These are phyloP conservation scores for Cladosporium cucumerinum DNA, from an alignment of 2,329 filamentous ascomycete genomes.

Conservation along the genomic window DNA sequence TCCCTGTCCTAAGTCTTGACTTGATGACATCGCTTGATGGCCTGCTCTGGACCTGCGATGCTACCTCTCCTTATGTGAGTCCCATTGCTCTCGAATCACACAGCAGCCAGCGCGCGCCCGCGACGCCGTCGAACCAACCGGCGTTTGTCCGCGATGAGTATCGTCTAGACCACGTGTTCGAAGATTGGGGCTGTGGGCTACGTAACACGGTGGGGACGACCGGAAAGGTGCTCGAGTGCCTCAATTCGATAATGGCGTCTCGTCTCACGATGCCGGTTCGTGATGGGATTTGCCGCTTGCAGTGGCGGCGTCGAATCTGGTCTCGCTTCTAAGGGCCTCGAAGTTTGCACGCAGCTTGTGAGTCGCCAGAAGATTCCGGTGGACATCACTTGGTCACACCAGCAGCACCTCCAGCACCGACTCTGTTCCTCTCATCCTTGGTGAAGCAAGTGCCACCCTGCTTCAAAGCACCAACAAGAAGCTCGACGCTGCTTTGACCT, in stretches of 20 bases:
- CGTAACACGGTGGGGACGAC: not conserved
- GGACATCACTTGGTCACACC: not conserved
- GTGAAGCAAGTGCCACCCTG: slow-evolving; percentile 64
- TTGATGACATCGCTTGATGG: not conserved
- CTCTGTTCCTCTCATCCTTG: slow-evolving; percentile 48
- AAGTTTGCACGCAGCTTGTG: not conserved
- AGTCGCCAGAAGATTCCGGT: not conserved
- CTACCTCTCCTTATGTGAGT: not conserved
- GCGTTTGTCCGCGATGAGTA: not conserved
- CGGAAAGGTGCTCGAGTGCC: not conserved
- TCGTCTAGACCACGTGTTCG: not conserved
- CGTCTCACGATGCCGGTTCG: not conserved
- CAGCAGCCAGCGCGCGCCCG: not conserved
- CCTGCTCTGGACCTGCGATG: not conserved
- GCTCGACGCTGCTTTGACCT: slow-evolving; percentile 55
- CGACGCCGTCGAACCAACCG: not conserved
- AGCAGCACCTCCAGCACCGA: slow-evolving; percentile 25
- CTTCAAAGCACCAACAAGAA: slow-evolving; percentile 65
- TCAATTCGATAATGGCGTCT: not conserved
- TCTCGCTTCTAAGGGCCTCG: not conserved
- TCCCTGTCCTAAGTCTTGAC: not conserved
- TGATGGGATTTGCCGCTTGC: not conserved
- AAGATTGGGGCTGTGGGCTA: not conserved
- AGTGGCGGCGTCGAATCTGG: not conserved
- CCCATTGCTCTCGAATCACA: not conserved